These are phyloP conservation scores for Trichoderma sp. DNA, from an alignment of 2,329 filamentous ascomycete species.

Conservation along the genomic window DNA sequence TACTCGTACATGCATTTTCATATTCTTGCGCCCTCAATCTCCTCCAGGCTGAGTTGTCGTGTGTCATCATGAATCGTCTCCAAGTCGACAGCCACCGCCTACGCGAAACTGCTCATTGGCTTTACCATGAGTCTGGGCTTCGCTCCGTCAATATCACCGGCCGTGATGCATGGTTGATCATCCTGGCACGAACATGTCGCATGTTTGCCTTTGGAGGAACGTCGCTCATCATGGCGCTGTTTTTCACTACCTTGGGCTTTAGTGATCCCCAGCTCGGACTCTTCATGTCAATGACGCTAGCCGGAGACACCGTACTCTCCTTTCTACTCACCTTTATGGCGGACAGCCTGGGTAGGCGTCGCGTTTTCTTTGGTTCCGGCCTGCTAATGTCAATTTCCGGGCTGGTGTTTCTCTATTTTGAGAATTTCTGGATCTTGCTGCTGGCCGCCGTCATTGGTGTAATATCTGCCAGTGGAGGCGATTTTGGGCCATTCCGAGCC, in stretches of 20 bases:
- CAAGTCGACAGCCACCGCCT: neutral
- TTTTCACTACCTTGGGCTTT: constrained; percentile 57
- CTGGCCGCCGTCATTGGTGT: constrained; percentile 61
- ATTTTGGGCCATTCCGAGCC: constrained; percentile 67
- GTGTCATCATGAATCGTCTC: neutral
- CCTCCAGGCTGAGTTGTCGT: neutral
- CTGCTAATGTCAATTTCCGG: constrained; percentile 60
- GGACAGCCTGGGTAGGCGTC: constrained; percentile 58
- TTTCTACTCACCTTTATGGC: constrained; percentile 60
- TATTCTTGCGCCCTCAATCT: neutral
- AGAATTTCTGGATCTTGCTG: constrained; percentile 61
- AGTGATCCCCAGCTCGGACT: constrained; percentile 61
- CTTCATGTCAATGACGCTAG: constrained; percentile 65
- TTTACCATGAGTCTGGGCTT: constrained; percentile 51
- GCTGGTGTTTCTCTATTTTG: constrained; percentile 52
- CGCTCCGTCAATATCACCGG: constrained; percentile 48
- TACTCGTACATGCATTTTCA: neutral
- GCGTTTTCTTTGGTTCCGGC: constrained; percentile 54
- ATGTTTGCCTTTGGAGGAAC: constrained; percentile 66
- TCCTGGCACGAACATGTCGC: constrained; percentile 52
- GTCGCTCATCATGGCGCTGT: constrained; percentile 62
- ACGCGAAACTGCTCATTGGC: constrained; percentile 25
- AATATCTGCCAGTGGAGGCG: constrained; percentile 62
- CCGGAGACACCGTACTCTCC: constrained; percentile 61
- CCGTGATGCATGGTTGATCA: constrained; percentile 55